These are phyloP conservation scores for Posidonia oceanica DNA, from an alignment of 116 monocot genomes.

Conservation along the genomic window DNA sequence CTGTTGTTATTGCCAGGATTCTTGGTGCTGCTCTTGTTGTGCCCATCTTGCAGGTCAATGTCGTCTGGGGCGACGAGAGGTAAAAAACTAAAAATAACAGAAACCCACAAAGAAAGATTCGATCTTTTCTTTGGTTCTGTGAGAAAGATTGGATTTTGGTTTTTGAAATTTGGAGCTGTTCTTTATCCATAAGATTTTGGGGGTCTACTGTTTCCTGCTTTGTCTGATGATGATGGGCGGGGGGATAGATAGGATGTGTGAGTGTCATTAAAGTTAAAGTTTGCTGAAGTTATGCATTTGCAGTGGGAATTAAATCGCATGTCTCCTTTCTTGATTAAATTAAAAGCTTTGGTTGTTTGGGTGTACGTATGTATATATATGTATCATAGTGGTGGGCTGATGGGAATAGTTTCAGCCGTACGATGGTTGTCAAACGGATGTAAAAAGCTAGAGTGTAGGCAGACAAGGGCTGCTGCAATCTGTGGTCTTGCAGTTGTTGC, in stretches of 20 bases:
- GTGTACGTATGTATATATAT: neutral
- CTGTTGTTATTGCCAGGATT: constrained; percentile 82
- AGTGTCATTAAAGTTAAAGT: neutral
- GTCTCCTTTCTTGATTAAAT: neutral
- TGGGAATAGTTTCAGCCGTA: neutral
- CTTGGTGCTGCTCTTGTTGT: constrained; percentile 79
- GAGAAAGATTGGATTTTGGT: neutral
- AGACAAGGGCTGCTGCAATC: neutral
- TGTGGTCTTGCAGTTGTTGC: constrained; percentile 1
- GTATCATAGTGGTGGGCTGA: neutral
- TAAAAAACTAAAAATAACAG: constrained; percentile 3
- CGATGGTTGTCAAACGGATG: neutral
- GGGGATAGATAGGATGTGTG: too few relatives aligned
- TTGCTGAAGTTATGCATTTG: neutral
- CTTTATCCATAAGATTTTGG: neutral
- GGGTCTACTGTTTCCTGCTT: neutral
- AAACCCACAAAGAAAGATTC: neutral
- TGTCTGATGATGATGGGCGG: neutral
- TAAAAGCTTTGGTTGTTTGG: neutral
- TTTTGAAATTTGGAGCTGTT: neutral
- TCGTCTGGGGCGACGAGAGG: constrained; percentile 91
- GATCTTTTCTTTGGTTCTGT: neutral
- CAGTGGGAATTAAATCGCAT: neutral
- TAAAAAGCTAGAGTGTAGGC: neutral
- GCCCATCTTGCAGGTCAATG: constrained; percentile 76